Conservation (phyloP, 2,329 filamentous ascomycete species). For the Aspergillus quadrilineatus region DNA sequence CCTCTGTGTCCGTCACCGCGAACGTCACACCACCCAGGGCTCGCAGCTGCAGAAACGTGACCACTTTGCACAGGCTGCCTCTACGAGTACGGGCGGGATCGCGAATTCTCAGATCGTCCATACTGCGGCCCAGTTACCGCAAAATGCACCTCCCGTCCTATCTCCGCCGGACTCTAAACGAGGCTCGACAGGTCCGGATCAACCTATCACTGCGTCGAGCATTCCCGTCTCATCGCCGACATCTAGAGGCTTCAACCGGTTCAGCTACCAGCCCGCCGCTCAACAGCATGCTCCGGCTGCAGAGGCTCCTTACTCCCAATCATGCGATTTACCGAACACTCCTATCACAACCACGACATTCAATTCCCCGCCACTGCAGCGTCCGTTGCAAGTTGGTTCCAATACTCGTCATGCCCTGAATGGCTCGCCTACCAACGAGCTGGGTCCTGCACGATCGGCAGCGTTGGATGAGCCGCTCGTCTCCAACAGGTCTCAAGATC, state of each 20-base stretch:
- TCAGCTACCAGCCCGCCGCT: conserved; percentile 27
- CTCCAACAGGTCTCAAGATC: conserved; percentile 17
- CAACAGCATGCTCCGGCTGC: conserved; percentile 26
- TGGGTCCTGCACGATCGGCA: conserved; percentile 17
- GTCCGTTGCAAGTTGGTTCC: conserved; percentile 20
- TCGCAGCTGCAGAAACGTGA: conserved; percentile 54
- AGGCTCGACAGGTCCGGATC: conserved; percentile 12
- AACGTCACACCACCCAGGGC: conserved; percentile 69
- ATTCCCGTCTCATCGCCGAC: conserved; percentile 29
- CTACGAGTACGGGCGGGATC: conserved; percentile 20
- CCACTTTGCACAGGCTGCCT: conserved; percentile 39
- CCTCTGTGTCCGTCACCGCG: conserved; percentile 79
- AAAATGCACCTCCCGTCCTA: conserved; percentile 9
- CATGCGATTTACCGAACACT: conserved; percentile 29
- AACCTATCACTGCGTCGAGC: conserved; percentile 8
- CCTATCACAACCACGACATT: conserved; percentile 29
- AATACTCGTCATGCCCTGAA: conserved; percentile 15
- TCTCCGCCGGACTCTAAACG: conserved; percentile 13
- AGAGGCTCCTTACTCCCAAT: conserved; percentile 28
- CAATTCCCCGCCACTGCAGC: conserved; percentile 25
- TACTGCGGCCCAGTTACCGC: conserved; percentile 19
- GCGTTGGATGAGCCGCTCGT: conserved; percentile 11
- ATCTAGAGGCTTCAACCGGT: conserved; percentile 26
- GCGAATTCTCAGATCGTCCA: conserved; percentile 21
- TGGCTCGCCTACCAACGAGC: conserved; percentile 16